Percentiles rank a stretch among this genome's conserved stretches.
These are phyloP conservation scores for Kwoniella botswanensis DNA, from an alignment of 768 basidiomycete genomes.

Conservation along the genomic window DNA sequence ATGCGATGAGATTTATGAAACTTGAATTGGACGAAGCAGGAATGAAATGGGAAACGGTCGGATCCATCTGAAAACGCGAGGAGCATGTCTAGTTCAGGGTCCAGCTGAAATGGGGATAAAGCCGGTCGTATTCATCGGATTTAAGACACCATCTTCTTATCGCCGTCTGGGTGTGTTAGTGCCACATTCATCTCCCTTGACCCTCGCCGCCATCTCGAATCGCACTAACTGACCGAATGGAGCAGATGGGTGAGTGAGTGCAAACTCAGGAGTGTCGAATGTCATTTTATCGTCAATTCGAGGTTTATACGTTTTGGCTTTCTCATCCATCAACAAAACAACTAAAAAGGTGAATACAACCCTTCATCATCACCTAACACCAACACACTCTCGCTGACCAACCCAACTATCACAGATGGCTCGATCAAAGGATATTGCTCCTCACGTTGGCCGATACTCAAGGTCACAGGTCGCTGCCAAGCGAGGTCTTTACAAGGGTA, in stretches of 20 bases:
- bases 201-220: not conserved
- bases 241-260: too few species aligned
- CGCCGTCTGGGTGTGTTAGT: not conserved
- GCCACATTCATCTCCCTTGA: not conserved
- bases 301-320: conserved; percentile 16
- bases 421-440: conserved; percentile 73
- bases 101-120: not conserved
- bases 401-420: conserved; percentile 52
- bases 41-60: conserved; percentile 4
- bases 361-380: not conserved
- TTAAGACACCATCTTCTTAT: not conserved
- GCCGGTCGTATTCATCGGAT: not conserved
- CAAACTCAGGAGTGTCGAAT: too few species aligned
- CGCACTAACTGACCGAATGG: too few species aligned
- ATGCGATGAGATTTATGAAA: too few species aligned
- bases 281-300: conserved; percentile 20
- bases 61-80: not conserved
- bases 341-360: conserved; percentile 19
- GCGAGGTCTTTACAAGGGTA: conserved; percentile 82
- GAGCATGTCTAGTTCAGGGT: not conserved
- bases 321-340: conserved; percentile 29
- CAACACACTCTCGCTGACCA: not conserved
- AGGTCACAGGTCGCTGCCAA: conserved; percentile 79
- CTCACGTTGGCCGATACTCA: conserved; percentile 80
- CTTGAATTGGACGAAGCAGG: not conserved